Conservation (phyloP, 768 basidiomycete genomes). For the Termitomyces bulborhizus region DNA sequence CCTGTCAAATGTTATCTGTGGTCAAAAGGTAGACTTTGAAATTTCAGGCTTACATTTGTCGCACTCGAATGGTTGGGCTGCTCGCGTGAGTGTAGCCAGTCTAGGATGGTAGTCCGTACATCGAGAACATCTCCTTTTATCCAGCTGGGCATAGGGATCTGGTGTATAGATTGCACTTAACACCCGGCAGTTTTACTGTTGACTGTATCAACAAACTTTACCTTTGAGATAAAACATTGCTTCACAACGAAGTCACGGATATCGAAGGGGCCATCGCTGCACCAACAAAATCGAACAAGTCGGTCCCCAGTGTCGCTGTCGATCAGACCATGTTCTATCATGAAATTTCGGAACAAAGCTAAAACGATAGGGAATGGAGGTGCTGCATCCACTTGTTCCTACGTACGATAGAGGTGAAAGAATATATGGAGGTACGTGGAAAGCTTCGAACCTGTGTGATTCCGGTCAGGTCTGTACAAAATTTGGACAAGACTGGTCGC, state of each 20-base stretch:
- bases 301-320: conserved; percentile 49
- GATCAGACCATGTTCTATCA: conserved; percentile 67
- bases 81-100: conserved; percentile 31
- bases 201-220: conserved; percentile 22
- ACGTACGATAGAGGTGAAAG: conserved; percentile 4
- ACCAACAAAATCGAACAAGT: conserved; percentile 70
- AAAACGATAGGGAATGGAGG: conserved; percentile 72
- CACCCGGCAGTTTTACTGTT: background rate
- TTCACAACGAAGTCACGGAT: conserved; percentile 83
- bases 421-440: background rate
- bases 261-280: conserved; percentile 80
- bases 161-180: conserved; percentile 5
- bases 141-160: conserved; percentile 71
- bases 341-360: conserved; percentile 54
- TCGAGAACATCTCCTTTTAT: conserved; percentile 70
- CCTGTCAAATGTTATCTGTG: conserved; percentile 13
- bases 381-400: conserved; percentile 78
- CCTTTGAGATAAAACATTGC: conserved; percentile 84
- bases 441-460: conserved; percentile 74
- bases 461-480: conserved; percentile 85
- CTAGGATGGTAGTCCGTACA: conserved; percentile 54
- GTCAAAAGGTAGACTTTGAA: conserved; percentile 2
- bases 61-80: conserved; percentile 13
- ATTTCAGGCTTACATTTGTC: conserved; percentile 14
- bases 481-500: conserved; percentile 72